Conservation (phyloP, 2,329 filamentous ascomycete species). For the Chalaropsis ovoidea region DNA sequence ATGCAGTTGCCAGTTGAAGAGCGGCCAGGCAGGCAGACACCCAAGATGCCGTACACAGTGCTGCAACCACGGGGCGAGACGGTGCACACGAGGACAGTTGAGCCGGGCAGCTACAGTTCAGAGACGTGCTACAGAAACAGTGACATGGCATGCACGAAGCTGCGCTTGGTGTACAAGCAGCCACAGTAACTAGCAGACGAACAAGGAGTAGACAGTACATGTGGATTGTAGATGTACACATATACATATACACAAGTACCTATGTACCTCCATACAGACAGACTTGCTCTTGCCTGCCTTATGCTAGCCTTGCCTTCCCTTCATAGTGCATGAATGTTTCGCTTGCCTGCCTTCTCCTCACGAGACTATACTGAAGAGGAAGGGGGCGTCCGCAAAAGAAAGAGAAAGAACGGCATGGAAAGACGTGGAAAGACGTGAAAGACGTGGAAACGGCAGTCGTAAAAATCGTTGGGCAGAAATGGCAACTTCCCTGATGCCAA, state of each 20-base stretch:
- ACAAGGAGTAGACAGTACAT: too few relatives aligned
- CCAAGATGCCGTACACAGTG: conserved; percentile 2
- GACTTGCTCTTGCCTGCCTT: too few relatives aligned
- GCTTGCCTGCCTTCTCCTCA: too few relatives aligned
- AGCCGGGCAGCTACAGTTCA: neutral
- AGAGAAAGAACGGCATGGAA: neutral
- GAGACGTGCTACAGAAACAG: neutral
- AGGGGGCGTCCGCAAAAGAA: too few relatives aligned
- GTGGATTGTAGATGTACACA: too few relatives aligned
- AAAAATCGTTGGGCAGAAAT: neutral
- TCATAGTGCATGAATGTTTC: too few relatives aligned
- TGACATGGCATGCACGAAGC: too few relatives aligned
- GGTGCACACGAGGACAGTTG: neutral
- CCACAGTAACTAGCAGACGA: too few relatives aligned
- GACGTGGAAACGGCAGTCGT: neutral
- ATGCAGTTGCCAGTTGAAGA: neutral
- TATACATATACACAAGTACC: too few relatives aligned
- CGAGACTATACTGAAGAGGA: too few relatives aligned
- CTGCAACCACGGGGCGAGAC: neutral
- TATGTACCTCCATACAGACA: too few relatives aligned
- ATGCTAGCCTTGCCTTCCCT: too few relatives aligned
- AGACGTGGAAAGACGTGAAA: neutral
- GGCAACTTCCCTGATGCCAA: neutral
- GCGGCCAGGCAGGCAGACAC: neutral
- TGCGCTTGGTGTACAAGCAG: neutral